Evolutionary conservation across 2,329 filamentous ascomycete genomes (phyloP).

Genomic region (Ilyonectria destructans): DNA sequence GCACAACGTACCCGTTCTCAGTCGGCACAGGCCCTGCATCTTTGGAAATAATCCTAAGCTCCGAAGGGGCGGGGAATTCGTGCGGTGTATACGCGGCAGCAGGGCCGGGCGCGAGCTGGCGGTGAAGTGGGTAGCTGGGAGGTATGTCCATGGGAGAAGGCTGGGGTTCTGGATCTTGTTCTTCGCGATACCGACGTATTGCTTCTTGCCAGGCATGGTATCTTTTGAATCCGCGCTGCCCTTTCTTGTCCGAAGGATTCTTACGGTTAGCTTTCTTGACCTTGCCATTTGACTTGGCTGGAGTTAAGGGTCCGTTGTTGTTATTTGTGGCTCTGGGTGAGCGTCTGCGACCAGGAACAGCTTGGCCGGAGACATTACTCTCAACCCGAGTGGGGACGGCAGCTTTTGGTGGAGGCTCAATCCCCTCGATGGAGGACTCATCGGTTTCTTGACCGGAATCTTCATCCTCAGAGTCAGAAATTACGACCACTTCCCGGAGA

Average conservation of each 20-base stretch:
- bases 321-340: conserved; percentile 37
- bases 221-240: conserved; percentile 63
- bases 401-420: conserved; percentile 33
- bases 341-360: conserved; percentile 37
- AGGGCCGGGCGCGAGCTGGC: conserved; percentile 33
- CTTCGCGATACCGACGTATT: conserved; percentile 52
- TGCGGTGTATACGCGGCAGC: conserved; percentile 30
- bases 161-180: conserved; percentile 26
- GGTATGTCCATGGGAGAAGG: conserved; percentile 34
- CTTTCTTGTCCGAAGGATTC: conserved; percentile 52
- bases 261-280: conserved; percentile 51
- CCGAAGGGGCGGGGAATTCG: conserved; percentile 39
- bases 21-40: conserved; percentile 44
- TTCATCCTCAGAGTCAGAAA: conserved; percentile 72
- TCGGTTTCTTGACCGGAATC: conserved; percentile 58
- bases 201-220: conserved; percentile 64
- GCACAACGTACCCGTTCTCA: conserved; percentile 51
- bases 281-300: conserved; percentile 42
- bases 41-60: conserved; percentile 39
- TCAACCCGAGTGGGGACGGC: conserved; percentile 26
- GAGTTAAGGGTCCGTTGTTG: conserved; percentile 35
- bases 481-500: conserved; percentile 76
- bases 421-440: conserved; percentile 52
- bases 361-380: conserved; percentile 33
- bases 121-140: conserved; percentile 22